Percentiles rank a stretch among this genome's conserved stretches.
Conservation (phyloP, 169 alveolate genomes). For the Plasmodium vinckei region DNA sequence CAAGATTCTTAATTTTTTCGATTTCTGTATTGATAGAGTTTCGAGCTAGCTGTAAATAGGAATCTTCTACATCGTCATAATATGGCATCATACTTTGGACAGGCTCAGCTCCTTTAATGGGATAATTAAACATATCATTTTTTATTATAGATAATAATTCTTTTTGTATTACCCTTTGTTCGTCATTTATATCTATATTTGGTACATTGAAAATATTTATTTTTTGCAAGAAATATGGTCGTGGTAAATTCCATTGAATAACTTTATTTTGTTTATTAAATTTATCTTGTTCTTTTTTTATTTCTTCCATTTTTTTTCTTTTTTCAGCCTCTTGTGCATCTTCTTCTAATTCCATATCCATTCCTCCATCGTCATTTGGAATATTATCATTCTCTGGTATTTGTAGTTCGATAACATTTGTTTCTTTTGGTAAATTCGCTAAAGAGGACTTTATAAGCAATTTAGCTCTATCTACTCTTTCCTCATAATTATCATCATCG, state of each 20-base stretch:
- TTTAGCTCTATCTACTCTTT: constrained; percentile 85
- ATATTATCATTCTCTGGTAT: constrained; percentile 48
- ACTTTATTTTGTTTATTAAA: constrained; percentile 62
- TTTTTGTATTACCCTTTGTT: constrained; percentile 13
- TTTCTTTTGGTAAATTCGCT: constrained; percentile 83
- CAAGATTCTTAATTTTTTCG: neutral
- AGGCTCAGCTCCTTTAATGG: constrained; percentile 48
- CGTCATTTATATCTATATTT: neutral
- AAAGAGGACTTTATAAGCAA: constrained; percentile 82
- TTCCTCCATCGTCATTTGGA: constrained; percentile 10
- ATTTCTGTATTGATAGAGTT: neutral
- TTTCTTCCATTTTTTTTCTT: constrained; percentile 42
- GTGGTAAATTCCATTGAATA: constrained; percentile 66
- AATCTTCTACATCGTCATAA: neutral
- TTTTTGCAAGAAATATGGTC: constrained; percentile 58
- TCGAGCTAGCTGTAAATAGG: constrained; percentile 22
- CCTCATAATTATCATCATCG: constrained; percentile 75
- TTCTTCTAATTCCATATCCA: constrained; percentile 30
- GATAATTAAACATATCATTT: constrained; percentile 74
- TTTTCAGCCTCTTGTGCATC: constrained; percentile 48
- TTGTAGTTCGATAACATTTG: constrained; percentile 79
- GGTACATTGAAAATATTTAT: constrained; percentile 11
- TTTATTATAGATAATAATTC: constrained; percentile 43
- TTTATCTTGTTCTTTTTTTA: constrained; percentile 34
- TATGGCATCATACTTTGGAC: constrained; percentile 51